phyloP scores from a whole-genome alignment of 2,329 filamentous ascomycete species.

The Aspergillus sp. region DNA sequence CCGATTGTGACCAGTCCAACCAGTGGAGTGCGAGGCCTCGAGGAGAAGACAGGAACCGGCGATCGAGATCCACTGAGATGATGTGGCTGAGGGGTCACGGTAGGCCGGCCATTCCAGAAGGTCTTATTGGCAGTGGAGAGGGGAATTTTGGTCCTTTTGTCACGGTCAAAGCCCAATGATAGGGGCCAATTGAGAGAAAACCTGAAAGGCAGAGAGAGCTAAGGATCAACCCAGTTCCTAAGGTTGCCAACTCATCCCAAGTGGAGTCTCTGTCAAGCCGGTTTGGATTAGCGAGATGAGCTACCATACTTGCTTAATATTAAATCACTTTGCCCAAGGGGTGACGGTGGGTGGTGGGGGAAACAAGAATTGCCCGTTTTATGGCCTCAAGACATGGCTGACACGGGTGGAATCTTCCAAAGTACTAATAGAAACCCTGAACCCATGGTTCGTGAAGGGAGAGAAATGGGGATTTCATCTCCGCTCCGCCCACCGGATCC shows the following conservation, averaged over 20 bases:
- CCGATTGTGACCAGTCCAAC: constrained; percentile 22
- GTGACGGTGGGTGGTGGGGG: constrained; percentile 1
- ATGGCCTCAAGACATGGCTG: not conserved
- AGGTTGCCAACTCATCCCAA: constrained; percentile 23
- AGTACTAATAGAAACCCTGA: not conserved
- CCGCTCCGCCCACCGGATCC: not conserved
- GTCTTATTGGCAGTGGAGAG: constrained; percentile 19
- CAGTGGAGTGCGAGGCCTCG: constrained; percentile 17
- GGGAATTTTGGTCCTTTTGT: constrained; percentile 11
- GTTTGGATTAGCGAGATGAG: constrained; percentile 7
- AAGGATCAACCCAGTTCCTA: constrained; percentile 15
- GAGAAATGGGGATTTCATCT: not conserved
- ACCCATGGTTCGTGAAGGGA: not conserved
- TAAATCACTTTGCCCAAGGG: constrained; percentile 5
- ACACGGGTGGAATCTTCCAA: not conserved
- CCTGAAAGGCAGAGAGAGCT: constrained; percentile 2
- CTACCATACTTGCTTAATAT: constrained; percentile 10
- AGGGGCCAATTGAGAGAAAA: constrained; percentile 8
- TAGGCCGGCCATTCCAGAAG: constrained; percentile 12
- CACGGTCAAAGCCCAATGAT: constrained; percentile 19
- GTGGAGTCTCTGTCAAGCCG: constrained; percentile 18
- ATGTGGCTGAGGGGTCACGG: constrained; percentile 12
- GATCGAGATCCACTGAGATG: constrained; percentile 15
- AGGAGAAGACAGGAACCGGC: constrained; percentile 13
- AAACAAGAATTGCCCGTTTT: not conserved